A percentile compares a stretch with the other conserved stretches of the same genome.
phyloP scores from a whole-genome alignment of 805 yeast genomes.

The Kuraishia floccosa region DNA sequence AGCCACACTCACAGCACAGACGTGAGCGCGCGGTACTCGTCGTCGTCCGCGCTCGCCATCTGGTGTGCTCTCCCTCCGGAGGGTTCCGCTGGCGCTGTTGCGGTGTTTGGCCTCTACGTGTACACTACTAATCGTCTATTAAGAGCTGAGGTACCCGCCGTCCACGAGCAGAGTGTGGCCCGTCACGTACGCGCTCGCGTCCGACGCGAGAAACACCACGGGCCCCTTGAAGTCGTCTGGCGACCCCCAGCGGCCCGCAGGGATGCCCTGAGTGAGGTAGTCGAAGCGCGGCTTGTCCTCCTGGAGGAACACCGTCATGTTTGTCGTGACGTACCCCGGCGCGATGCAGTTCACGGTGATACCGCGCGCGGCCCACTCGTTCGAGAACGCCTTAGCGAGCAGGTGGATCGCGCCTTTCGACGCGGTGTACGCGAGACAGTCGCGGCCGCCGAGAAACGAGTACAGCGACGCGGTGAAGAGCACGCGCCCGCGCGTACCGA shows the following conservation, averaged over 20 bases:
- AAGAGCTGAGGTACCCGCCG: no score
- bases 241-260: conserved; percentile 35
- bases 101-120: no score
- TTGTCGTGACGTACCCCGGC: conserved; percentile 38
- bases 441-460: conserved; percentile 27
- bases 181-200: conserved; percentile 37
- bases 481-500: conserved; percentile 24
- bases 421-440: conserved; percentile 26
- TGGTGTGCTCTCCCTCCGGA: no score
- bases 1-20: conserved; percentile 11
- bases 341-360: conserved; percentile 36
- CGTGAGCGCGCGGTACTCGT: conserved; percentile 19
- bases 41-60: conserved; percentile 7
- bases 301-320: conserved; percentile 24
- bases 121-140: no score
- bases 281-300: conserved; percentile 14
- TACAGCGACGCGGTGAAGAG: conserved; percentile 28
- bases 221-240: conserved; percentile 37
- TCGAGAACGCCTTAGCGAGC: conserved; percentile 24
- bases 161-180: conserved; percentile 43
- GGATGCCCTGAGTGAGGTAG: conserved; percentile 24
- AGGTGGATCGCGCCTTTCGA: conserved; percentile 28
- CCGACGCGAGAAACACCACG: conserved; percentile 30
- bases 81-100: no score
- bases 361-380: conserved; percentile 33